These are phyloP conservation scores for Chaetomium strumarium DNA, from an alignment of 2,329 filamentous ascomycete genomes.

Conservation along the genomic window DNA sequence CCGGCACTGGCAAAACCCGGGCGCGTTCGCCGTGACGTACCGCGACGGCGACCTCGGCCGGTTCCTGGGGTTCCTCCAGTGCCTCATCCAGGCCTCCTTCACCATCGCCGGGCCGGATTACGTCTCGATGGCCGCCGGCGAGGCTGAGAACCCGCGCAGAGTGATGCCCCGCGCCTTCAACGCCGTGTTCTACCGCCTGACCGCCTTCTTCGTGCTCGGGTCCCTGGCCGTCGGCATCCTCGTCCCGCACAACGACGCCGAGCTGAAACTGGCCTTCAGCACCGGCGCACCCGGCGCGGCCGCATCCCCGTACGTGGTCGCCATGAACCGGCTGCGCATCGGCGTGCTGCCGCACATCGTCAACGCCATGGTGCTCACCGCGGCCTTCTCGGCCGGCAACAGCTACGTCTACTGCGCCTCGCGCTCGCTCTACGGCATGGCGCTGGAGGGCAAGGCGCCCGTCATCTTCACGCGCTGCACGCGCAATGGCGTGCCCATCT, in stretches of 20 bases:
- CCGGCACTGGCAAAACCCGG: conserved; percentile 60
- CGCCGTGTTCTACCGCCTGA: conserved; percentile 67
- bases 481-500: conserved; percentile 41
- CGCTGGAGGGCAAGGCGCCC: conserved; percentile 43
- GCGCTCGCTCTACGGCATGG: conserved; percentile 45
- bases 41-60: conserved; percentile 60
- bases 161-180: conserved; percentile 66
- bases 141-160: conserved; percentile 58
- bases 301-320: conserved; percentile 44
- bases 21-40: conserved; percentile 63
- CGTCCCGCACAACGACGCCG: conserved; percentile 52
- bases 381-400: conserved; percentile 37
- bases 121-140: conserved; percentile 49
- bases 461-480: conserved; percentile 36
- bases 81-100: conserved; percentile 64
- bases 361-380: conserved; percentile 42
- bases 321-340: conserved; percentile 36
- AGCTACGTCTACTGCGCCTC: conserved; percentile 48
- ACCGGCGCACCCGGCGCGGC: conserved; percentile 44
- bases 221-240: conserved; percentile 55
- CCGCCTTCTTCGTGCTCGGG: conserved; percentile 65
- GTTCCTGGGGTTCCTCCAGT: conserved; percentile 71
- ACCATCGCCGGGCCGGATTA: conserved; percentile 62
- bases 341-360: conserved; percentile 52
- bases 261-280: conserved; percentile 47